Base-by-base conservation (phyloP, 2,329 filamentous ascomycete genomes). In the Colletotrichum destructivum region DNA sequence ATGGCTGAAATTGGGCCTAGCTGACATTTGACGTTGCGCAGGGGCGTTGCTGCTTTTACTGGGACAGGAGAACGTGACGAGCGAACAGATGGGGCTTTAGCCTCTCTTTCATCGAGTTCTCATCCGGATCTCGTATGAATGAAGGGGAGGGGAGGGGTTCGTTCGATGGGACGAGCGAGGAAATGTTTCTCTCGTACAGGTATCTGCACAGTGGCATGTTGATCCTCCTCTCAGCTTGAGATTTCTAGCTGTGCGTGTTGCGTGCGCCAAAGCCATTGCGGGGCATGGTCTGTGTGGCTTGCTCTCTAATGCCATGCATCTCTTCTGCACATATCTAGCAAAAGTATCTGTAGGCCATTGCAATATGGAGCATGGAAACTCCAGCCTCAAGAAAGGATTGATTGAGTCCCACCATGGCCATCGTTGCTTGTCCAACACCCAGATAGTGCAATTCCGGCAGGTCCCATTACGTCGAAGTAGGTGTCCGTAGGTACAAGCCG, bases 401-500 rank as follows among this genome's bases (percentile, higher is more conserved):
- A 16, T 57, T 42, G n/a, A 13, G 3, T 6, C 18, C 5, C 2
- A 38, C 35, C 4, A 4, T 40, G 54, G 4, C 31, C 6, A 16
- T n/a, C 3, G 7, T 23, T 42, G 8, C 38, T 42, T n/a, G n/a
- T 35, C 35, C 4, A 40, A 56, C 21, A 13, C 3, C 35, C n/a
- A 31, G 21, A n/a, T 6, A 9, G 31, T 9, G 26, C 52, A 15
- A 23, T 56, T 42, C n/a, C 11, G 12, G 35, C 21, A n/a, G 35
- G n/a, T 18, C 3, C 6, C 21, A 13, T 21, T 3, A n/a, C 21
- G 31, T 38, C 31, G 18, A 47, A 52, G 31, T 18, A 56, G 42
- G 16, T n/a, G 21, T 38, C 52, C 42, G 47, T 15, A 38, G 31
- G 31, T 60, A 42, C 44, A 26, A 57, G 57, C 64, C 44, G 69